Base-by-base conservation (phyloP, 768 basidiomycete species). In the Clitopilus hobsonii region DNA sequence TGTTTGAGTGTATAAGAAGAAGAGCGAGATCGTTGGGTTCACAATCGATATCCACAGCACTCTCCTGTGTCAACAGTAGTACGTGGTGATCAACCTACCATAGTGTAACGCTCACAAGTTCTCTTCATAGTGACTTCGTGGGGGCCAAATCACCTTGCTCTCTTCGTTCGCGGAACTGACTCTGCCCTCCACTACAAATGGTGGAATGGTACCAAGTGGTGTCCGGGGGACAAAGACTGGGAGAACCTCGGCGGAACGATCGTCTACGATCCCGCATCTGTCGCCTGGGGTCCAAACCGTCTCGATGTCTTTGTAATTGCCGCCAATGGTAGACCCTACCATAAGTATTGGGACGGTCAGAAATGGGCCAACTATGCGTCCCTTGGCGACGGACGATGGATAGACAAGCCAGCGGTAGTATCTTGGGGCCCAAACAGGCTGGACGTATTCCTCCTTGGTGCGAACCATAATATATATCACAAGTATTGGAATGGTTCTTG, bases 141-240 rank as follows among this genome's bases (percentile, higher is more conserved):
- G n/a, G n/a, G n/a, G n/a, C n/a, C n/a, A n/a, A 57, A 57, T 45
- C 56, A 50, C 16, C 51, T 60, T 36, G 54, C 58, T 38, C 51
- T 61, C 41, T 59, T 61, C 52, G 51, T 48, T 27, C 30, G 59
- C 24, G 58, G 60, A 26, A 49, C 49, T 20, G 49, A 59, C 53
- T 61, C 60, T 48, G 55, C 55, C 29, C 22, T 56, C 24, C 54
- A 59, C 45, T 55, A 61, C 28, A 56, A 59, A 49, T 27, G 10
- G 23, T 61, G 55, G 54, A 22, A 59, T 36, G 58, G 58, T 18
- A 20, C 28, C n/a, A 23, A 28, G 18, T 54, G 54, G 55, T 11
- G 3, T 16, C 55, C 57, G 14, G 20, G 23, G 6, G 25, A 26
- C 23, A 38, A 29, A 16, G 38, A 25, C 53, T 58, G 38, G 48